Percentiles rank a stretch among this genome's conserved stretches.
These are phyloP conservation scores for Kodamaea restingae DNA, from an alignment of 805 yeast genomes.

Conservation along the genomic window DNA sequence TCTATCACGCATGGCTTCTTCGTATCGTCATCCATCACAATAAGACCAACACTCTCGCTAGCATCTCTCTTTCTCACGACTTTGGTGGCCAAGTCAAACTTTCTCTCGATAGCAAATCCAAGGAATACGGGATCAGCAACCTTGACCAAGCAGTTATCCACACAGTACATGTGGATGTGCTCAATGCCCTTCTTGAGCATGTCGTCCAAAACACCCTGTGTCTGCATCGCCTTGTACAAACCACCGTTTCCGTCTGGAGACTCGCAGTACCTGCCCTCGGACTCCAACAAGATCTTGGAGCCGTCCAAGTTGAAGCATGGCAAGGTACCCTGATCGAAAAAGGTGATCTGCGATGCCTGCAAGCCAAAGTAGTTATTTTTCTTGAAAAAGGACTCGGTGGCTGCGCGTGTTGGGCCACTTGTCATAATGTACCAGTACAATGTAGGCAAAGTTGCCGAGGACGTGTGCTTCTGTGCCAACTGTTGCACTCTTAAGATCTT, in stretches of 20 bases:
- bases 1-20: conserved; percentile 86
- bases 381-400: conserved; percentile 70
- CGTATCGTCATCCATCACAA: conserved; percentile 59
- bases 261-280: conserved; percentile 55
- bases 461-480: conserved; percentile 40
- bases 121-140: conserved; percentile 90
- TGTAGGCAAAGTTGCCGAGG: conserved; percentile 18
- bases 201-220: conserved; percentile 64
- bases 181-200: conserved; percentile 63
- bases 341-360: conserved; percentile 51
- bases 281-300: conserved; percentile 58
- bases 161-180: conserved; percentile 96
- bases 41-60: conserved; percentile 84
- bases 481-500: conserved; percentile 62
- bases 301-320: conserved; percentile 84
- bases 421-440: conserved; percentile 95
- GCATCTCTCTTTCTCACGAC: conserved; percentile 92
- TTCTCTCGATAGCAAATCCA: conserved; percentile 72
- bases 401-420: conserved; percentile 74
- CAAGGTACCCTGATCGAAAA: conserved; percentile 92
- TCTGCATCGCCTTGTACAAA: conserved; percentile 74
- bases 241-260: conserved; percentile 99
- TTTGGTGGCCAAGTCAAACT: conserved; percentile 80
- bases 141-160: conserved; percentile 86
- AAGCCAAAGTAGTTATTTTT: conserved; percentile 71